Percentiles rank a stretch among this genome's conserved stretches.
phyloP scores from a whole-genome alignment of 495 filamentous ascomycete species.

The Penicillium chermesinum region DNA sequence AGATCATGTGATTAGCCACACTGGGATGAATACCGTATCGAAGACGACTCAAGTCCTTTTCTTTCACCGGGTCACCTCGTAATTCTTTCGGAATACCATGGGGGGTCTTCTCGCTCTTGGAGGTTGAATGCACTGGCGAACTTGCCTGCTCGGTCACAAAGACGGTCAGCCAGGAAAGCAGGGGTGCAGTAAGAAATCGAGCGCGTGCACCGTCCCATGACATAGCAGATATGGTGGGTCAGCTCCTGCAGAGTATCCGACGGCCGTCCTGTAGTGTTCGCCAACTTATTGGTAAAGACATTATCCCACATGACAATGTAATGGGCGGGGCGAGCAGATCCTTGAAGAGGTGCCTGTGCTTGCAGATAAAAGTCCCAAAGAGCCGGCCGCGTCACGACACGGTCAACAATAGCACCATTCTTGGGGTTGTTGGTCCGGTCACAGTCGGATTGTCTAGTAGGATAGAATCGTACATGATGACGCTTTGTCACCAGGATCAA shows the following conservation, averaged over 20 bases:
- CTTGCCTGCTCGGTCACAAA: constrained; percentile 61
- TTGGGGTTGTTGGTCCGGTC: constrained; percentile 52
- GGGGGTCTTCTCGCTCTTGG: background rate
- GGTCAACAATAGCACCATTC: constrained; percentile 74
- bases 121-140: constrained; percentile 42
- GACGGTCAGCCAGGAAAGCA: constrained; percentile 68
- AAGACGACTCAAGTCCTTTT: background rate
- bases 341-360: constrained; percentile 73
- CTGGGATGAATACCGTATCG: background rate
- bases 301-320: constrained; percentile 71
- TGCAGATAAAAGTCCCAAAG: constrained; percentile 79
- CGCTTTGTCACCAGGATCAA: constrained; percentile 64
- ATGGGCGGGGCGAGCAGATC: constrained; percentile 69
- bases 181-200: constrained; percentile 70
- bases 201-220: constrained; percentile 71
- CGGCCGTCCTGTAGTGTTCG: constrained; percentile 24
- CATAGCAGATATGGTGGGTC: constrained; percentile 68
- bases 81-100: too few relatives aligned
- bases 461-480: constrained; percentile 85
- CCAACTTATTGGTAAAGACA: constrained; percentile 46
- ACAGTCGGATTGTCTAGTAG: constrained; percentile 48
- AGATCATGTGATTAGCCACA: constrained; percentile 1
- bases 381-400: constrained; percentile 65
- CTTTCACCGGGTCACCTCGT: too few relatives aligned
- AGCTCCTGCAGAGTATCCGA: constrained; percentile 53